A percentile compares a stretch with the other conserved stretches of the same genome.
phyloP scores from a whole-genome alignment of 345 rosid genomes.

The Gossypium rotundifolium region DNA sequence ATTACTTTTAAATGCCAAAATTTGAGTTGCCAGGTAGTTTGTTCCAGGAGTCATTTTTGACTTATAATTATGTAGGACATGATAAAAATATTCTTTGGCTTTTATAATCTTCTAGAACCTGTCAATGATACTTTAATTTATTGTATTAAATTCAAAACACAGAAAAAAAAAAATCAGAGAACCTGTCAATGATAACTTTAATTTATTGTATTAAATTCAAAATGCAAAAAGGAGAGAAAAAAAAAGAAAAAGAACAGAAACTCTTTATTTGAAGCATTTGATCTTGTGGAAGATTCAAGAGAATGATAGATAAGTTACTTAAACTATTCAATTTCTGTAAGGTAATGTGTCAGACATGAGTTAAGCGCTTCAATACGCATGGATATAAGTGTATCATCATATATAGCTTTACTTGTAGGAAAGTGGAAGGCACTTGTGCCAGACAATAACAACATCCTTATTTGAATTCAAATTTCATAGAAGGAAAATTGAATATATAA shows the following conservation, averaged over 20 bases:
- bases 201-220: neutral
- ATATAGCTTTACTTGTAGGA: neutral
- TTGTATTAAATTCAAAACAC: neutral
- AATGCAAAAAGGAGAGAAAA: neutral
- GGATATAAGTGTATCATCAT: neutral
- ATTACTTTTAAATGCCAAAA: neutral
- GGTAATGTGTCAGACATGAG: neutral
- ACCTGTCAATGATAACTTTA: neutral
- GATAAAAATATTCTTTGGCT: neutral
- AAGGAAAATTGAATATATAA: neutral
- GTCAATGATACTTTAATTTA: neutral
- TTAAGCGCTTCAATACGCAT: neutral
- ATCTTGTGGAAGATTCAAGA: neutral
- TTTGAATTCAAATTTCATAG: neutral
- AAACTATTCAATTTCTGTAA: neutral
- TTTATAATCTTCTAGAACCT: neutral
- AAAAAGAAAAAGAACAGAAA: neutral
- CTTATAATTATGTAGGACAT: neutral
- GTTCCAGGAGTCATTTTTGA: neutral
- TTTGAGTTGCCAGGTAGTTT: neutral
- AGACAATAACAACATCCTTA: neutral
- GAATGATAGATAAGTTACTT: neutral
- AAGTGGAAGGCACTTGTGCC: neutral
- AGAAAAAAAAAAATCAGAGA: neutral
- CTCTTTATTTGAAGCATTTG: neutral